Evolutionary conservation across 495 filamentous ascomycete species (phyloP).

Genomic region (Pyronema domesticum): DNA sequence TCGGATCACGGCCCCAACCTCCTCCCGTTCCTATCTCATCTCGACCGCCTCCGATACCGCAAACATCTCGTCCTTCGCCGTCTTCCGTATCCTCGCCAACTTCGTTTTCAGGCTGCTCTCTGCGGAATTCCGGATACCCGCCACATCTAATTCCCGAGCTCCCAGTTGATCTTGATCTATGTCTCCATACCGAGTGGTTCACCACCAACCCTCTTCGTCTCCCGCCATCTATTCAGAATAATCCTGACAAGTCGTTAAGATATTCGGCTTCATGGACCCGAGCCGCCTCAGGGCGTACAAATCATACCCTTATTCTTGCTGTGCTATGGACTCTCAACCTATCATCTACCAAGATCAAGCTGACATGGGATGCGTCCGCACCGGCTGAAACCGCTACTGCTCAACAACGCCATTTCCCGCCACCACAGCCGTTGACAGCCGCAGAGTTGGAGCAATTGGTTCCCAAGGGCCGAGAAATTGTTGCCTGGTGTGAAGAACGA

Average conservation of each 20-base stretch:
- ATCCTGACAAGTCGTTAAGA: conserved; percentile 13
- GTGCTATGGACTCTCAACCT: conserved; percentile 26
- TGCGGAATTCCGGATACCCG: conserved; percentile 16
- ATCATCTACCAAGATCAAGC: conserved; percentile 25
- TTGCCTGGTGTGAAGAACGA: conserved; percentile 26
- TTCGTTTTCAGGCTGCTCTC: background rate
- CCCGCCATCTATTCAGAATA: conserved; percentile 21
- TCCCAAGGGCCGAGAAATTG: background rate
- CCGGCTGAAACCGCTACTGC: conserved; percentile 25
- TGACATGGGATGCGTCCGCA: conserved; percentile 29
- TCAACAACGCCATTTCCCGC: conserved; percentile 27
- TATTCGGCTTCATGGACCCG: conserved; percentile 19
- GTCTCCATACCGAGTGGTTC: conserved; percentile 27
- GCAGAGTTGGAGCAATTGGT: conserved; percentile 2
- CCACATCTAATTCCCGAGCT: conserved; percentile 10
- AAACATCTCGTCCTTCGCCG: background rate
- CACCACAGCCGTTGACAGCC: conserved; percentile 16
- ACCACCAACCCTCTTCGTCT: conserved; percentile 22
- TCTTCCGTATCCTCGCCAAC: conserved; percentile 3
- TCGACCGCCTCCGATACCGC: background rate
- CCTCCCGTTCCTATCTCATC: background rate
- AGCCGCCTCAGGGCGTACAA: conserved; percentile 23
- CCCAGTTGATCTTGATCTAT: conserved; percentile 26
- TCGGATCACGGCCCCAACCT: conserved; percentile 23
- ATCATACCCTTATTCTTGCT: conserved; percentile 22